A percentile compares a stretch with the other conserved stretches of the same genome.
Conservation (phyloP, 2,329 filamentous ascomycete species). For the Penicillium crustosum region DNA sequence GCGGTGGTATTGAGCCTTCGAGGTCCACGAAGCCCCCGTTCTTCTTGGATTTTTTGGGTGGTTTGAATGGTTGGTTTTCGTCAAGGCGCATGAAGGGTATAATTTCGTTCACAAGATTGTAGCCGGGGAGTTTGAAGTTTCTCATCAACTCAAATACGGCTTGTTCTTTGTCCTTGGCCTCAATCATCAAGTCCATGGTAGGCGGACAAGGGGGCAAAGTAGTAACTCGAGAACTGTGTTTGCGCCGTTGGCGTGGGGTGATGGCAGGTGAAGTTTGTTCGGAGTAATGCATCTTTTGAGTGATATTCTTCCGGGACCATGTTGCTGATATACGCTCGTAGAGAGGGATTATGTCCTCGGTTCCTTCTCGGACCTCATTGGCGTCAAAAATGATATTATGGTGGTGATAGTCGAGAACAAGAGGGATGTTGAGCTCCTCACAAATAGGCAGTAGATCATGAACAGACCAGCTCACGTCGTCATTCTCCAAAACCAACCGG, state of each 20-base stretch:
- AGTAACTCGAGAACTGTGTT: conserved; percentile 77
- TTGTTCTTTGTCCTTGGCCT: conserved; percentile 97
- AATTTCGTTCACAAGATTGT: conserved; percentile 72
- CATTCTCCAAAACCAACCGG: conserved; percentile 86
- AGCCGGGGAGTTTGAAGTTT: conserved; percentile 78
- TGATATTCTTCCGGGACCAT: conserved; percentile 81
- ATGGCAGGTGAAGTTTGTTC: conserved; percentile 76
- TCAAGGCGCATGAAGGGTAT: conserved; percentile 74
- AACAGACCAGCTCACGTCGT: conserved; percentile 89
- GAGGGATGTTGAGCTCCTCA: conserved; percentile 88
- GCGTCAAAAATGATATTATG: conserved; percentile 90
- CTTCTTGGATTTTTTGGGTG: conserved; percentile 50
- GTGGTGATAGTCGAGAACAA: conserved; percentile 92
- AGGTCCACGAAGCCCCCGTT: conserved; percentile 39
- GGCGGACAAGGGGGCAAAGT: conserved; percentile 77
- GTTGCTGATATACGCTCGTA: conserved; percentile 77
- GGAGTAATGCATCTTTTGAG: conserved; percentile 95
- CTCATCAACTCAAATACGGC: conserved; percentile 93
- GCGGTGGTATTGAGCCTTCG: conserved; percentile 46
- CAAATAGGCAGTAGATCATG: conserved; percentile 88
- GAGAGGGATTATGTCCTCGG: conserved; percentile 72
- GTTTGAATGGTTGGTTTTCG: conserved; percentile 63
- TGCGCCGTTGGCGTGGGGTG: conserved; percentile 74
- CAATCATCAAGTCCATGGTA: conserved; percentile 97
- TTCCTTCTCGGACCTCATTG: conserved; percentile 74